A percentile compares a stretch with the other conserved stretches of the same genome.
Evolutionary conservation across 305 asterid species (phyloP).

Genomic region (Solanum hybrid): DNA sequence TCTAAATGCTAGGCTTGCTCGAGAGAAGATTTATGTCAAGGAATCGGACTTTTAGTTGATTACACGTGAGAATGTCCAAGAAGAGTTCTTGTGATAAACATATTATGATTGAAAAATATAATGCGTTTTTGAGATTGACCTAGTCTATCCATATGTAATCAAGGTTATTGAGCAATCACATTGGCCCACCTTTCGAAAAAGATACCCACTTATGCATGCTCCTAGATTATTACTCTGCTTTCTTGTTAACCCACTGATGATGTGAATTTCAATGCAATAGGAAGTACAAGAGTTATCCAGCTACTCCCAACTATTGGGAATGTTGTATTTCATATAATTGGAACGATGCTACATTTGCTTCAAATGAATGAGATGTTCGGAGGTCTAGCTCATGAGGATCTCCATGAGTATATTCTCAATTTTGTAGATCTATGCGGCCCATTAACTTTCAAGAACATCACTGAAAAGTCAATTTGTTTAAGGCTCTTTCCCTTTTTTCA

Average conservation of each 20-base stretch:
- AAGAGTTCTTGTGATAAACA: not conserved
- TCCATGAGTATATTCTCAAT: not conserved
- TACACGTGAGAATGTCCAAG: not conserved
- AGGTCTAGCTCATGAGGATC: not conserved
- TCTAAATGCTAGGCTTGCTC: not conserved
- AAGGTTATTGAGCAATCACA: not conserved
- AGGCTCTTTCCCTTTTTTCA: not conserved
- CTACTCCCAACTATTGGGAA: not conserved
- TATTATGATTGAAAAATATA: not conserved
- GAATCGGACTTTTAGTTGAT: not conserved
- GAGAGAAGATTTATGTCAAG: not conserved
- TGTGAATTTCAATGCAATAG: not conserved
- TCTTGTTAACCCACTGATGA: not conserved
- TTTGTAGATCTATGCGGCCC: not conserved
- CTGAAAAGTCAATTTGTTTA: not conserved
- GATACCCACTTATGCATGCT: not conserved
- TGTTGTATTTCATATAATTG: not conserved
- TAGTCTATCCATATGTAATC: too few relatives aligned
- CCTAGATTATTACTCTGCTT: not conserved
- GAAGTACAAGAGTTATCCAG: not conserved
- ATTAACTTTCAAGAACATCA: not conserved
- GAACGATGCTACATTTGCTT: not conserved
- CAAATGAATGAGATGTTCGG: not conserved
- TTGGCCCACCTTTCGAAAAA: not conserved
- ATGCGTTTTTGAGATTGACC: not conserved